Evolutionary conservation across 208 protist species (phyloP).

Genomic region (Naegleria fowleri): DNA sequence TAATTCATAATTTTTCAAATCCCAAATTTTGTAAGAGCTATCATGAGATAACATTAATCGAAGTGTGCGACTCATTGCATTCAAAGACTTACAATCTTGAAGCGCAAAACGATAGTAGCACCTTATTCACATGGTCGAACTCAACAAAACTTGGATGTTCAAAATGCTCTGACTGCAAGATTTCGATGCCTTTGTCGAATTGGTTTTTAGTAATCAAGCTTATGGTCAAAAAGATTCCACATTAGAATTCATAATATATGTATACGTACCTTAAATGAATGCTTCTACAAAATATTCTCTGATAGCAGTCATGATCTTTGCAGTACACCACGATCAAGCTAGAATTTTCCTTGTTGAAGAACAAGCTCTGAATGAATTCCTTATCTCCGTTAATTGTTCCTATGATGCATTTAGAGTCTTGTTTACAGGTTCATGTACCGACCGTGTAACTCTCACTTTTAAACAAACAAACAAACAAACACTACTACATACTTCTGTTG

Average conservation of each 20-base stretch:
- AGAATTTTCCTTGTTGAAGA: background rate
- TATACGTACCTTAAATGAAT: background rate
- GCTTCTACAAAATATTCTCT: background rate
- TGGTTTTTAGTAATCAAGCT: background rate
- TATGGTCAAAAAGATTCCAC: no score
- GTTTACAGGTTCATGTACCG: background rate
- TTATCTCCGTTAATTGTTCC: background rate
- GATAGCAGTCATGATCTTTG: background rate
- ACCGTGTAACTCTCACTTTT: background rate
- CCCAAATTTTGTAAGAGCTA: background rate
- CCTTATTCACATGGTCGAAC: background rate
- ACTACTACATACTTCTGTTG: background rate
- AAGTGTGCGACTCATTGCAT: no score
- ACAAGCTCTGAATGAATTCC: background rate
- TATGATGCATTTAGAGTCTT: background rate
- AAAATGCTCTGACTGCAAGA: background rate
- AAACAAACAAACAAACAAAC: background rate
- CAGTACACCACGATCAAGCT: background rate
- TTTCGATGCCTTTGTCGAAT: background rate
- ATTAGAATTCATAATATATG: no score
- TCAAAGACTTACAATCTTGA: background rate
- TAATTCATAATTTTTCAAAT: background rate
- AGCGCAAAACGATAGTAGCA: background rate
- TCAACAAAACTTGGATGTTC: background rate
- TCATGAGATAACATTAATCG: no score